Conservation (phyloP, 306 rosid genomes). For the Quercus suber region DNA sequence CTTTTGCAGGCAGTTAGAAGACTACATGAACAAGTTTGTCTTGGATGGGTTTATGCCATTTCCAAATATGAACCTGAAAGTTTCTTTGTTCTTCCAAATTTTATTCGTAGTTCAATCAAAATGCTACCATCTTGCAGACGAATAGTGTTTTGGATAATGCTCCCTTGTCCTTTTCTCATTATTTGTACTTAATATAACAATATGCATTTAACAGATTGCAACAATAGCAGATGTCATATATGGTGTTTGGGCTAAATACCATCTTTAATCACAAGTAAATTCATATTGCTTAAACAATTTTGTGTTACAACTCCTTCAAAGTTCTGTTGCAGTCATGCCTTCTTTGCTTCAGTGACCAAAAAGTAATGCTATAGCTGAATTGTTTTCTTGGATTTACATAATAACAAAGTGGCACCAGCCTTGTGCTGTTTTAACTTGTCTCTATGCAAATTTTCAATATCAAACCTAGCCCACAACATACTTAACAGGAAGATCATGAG, state of each 20-base stretch:
- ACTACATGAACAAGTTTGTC: slow-evolving; percentile 82
- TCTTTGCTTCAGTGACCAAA: slow-evolving; percentile 1
- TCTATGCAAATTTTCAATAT: neutral
- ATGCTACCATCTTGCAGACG: neutral
- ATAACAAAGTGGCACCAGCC: neutral
- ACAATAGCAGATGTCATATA: slow-evolving; percentile 65
- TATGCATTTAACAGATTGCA: slow-evolving; percentile 47
- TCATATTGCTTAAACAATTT: neutral
- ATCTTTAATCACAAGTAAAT: slow-evolving; percentile 77
- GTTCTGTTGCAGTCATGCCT: neutral
- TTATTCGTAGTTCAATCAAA: slow-evolving; percentile 5
- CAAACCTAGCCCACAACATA: neutral
- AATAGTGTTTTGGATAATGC: neutral
- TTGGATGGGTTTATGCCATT: slow-evolving; percentile 92
- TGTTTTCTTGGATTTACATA: neutral
- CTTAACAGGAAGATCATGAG: too few relatives aligned
- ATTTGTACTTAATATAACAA: neutral
- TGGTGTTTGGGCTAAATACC: slow-evolving; percentile 82
- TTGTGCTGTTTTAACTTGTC: neutral
- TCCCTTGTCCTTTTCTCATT: slow-evolving; percentile 13
- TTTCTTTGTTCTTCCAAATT: neutral
- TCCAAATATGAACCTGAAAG: slow-evolving; percentile 83
- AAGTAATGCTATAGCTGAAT: neutral
- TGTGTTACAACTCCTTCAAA: neutral
- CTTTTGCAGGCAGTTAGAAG: slow-evolving; percentile 74